Evolutionary conservation across 2,329 filamentous ascomycete species (phyloP), one percentile per base, ranked within the genome.

Genomic region (Penicillium palitans): DNA sequence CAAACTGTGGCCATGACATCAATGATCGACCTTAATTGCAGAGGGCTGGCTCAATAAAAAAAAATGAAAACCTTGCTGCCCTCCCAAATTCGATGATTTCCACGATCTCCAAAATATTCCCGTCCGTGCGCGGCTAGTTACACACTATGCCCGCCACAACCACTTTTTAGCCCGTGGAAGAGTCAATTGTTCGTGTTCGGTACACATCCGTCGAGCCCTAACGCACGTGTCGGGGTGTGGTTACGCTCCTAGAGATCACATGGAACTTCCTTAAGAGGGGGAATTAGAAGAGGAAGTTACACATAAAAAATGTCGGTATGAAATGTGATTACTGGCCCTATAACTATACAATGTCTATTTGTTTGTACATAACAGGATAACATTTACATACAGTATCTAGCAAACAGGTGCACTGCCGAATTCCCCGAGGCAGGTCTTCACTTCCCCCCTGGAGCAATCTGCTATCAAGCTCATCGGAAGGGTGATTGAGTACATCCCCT

Each of bases 91-190:
- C 47, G 4, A 41, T 41, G 46, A 31, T 42, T 40, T 27, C 39
- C 17, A 25, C 21, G 21, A 37, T 29, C 41, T 24, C 6, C n/a
- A 6, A 42, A 31, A 55, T 7, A 2, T 25, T 4, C 4, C 31
- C 25, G 37, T 56, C 59, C 61, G 61, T 65, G 59, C 62, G 55
- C 52, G 42, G 50, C 61, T 61, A 61, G 53, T 55, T 44, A 10
- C 24, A 19, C 40, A 33, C 48, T 52, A 54, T 15, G 17, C 17
- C 37, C 41, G 12, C 39, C 40, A 56, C 21, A n/a, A 29, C 37
- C 37, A 48, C n/a, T 21, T 21, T 35, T 10, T 10, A 2, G 29
- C 19, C 15, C 29, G n/a, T 8, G 8, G 3, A n/a, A 31, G 40
- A 19, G 50, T 19, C 10, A n/a, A 37, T 31, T 35, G 9, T 21